Conservation (phyloP, 495 filamentous ascomycete species). For the Tuber umbilicatum region DNA sequence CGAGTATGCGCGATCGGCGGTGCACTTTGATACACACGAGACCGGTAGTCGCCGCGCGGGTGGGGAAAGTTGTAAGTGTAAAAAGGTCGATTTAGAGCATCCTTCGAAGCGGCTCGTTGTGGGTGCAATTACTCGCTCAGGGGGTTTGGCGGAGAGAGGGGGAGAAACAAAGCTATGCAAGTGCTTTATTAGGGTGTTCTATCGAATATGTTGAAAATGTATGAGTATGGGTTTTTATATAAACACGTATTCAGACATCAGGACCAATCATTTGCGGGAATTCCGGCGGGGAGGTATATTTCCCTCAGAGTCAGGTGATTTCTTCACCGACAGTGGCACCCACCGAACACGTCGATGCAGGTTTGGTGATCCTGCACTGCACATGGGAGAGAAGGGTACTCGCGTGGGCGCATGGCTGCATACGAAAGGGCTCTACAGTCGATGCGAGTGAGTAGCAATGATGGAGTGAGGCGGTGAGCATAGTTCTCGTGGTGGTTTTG, state of each 20-base stretch:
- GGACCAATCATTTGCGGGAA: constrained; percentile 7
- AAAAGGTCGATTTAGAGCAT: background rate
- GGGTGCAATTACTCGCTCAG: background rate
- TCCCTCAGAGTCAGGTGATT: constrained; percentile 5
- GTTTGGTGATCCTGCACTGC: constrained; percentile 5
- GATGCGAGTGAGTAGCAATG: constrained; percentile 30
- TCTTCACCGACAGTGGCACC: constrained; percentile 16
- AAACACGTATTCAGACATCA: constrained; percentile 6
- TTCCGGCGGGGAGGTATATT: background rate
- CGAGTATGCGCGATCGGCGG: background rate
- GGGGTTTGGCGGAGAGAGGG: background rate
- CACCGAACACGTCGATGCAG: constrained; percentile 5
- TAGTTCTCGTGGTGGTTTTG: constrained; percentile 16
- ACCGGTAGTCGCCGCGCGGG: background rate
- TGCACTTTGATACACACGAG: background rate
- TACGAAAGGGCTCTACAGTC: background rate
- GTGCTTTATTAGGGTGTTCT: background rate
- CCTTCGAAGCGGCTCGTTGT: background rate
- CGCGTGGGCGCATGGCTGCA: constrained; percentile 2
- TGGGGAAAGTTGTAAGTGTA: background rate
- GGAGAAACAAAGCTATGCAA: background rate
- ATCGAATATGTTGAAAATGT: background rate
- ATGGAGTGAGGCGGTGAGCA: constrained; percentile 30
- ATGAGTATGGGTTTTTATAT: background rate
- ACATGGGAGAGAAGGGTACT: background rate